Base-by-base conservation (phyloP, 2,329 filamentous ascomycete species). In the Neofusicoccum kwambonambiense region DNA sequence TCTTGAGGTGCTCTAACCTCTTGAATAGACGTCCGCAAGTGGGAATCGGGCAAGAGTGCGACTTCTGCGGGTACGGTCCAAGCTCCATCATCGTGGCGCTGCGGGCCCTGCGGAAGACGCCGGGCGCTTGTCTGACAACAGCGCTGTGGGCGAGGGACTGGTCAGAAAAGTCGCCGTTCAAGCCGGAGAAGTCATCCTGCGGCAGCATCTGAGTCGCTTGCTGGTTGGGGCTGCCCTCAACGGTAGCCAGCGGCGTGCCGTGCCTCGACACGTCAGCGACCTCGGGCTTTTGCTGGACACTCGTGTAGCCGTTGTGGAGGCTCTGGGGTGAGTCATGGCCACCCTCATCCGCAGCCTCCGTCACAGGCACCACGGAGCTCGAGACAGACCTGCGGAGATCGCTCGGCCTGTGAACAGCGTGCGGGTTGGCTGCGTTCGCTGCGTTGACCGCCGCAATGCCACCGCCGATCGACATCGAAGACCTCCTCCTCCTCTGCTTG, bases 41-140 rank as follows among this genome's bases (percentile, higher is more conserved):
- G 34, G 95, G 95, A 74, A 99, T 99, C n/a, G 95, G 95, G 82
- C 95, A 99, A 1, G 94, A 98, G 80, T 99, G 95, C 45, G 93
- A 97, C 80, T 99, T 99, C 76, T 96, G 92, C 60, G 95, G 93
- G 77, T 98, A 98, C 13, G 96, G 95, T 37, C 92, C 93, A 68
- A 97, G 87, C 78, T 99, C 95, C 90, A 96, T 96, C 79, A 96
- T 91, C 3, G 95, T 98, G 61, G 95, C 94, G 70, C 93, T 97
- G 69, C 94, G 89, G 69, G 95, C 95, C 73, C 95, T 88, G 72
- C 95, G 91, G 72, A 95, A 90, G 66, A 92, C 92, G 66, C 90
- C 91, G 67, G 89, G 88, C 65, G 79, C 86, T 68, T 81, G 87
- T 79, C 83, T 86, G 75, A 83, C 86, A 70, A 80, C 80, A 49